Evolutionary conservation across 352 stramenopile genomes (phyloP).

Genomic region (Aphanomyces stellatus): DNA sequence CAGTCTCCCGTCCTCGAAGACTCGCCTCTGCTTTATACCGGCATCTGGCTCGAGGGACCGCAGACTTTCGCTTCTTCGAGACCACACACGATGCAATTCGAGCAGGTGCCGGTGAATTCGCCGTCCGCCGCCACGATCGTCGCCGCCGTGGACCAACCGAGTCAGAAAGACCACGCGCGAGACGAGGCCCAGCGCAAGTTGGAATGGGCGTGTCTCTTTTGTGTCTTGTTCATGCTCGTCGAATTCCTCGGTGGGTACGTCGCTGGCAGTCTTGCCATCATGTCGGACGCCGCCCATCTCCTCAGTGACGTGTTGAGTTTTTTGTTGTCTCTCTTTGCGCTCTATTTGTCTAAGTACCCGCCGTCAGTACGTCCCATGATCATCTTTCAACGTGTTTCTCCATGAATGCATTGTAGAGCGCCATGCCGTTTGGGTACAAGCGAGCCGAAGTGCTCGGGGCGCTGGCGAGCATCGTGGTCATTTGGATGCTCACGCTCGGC

Average conservation of each 20-base stretch:
- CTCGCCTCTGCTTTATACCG: not conserved
- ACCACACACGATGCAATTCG: slow-evolving; percentile 11
- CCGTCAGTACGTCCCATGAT: slow-evolving; percentile 25
- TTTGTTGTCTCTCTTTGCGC: slow-evolving; percentile 70
- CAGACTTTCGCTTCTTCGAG: too few relatives aligned
- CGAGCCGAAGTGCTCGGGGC: slow-evolving; percentile 95
- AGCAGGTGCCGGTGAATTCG: slow-evolving; percentile 6
- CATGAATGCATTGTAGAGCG: not conserved
- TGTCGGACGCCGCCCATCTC: slow-evolving; percentile 83
- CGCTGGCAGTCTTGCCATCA: slow-evolving; percentile 92
- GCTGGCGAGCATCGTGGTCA: slow-evolving; percentile 89
- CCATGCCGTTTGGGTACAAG: slow-evolving; percentile 93
- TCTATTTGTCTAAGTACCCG: slow-evolving; percentile 55
- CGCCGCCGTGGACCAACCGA: not conserved
- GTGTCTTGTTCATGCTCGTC: slow-evolving; percentile 91
- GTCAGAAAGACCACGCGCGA: not conserved
- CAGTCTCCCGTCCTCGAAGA: not conserved
- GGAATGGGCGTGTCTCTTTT: slow-evolving; percentile 67
- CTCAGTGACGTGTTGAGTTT: slow-evolving; percentile 75
- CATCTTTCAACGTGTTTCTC: slow-evolving; percentile 27
- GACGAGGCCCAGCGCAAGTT: slow-evolving; percentile 38
- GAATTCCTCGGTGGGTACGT: slow-evolving; percentile 93
- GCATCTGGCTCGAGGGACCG: too few relatives aligned
- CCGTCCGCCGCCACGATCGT: not conserved
- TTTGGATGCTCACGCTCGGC: slow-evolving; percentile 90